These are phyloP conservation scores for Fusarium sp. DNA, from an alignment of 2,329 filamentous ascomycete species.

Conservation along the genomic window DNA sequence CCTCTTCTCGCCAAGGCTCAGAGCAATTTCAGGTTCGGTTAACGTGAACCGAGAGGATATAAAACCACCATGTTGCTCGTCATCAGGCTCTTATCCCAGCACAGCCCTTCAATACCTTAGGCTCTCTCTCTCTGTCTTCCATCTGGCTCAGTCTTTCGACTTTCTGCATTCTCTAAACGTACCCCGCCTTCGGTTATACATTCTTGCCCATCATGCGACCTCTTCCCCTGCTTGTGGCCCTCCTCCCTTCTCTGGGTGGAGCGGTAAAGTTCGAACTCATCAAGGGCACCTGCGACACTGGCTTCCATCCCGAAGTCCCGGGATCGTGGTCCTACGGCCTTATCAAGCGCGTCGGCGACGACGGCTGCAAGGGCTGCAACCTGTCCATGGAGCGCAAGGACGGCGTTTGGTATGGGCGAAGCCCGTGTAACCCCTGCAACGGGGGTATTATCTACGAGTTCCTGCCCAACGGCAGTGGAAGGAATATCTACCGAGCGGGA, in stretches of 20 bases:
- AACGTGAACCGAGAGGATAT: neutral
- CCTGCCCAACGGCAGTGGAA: neutral
- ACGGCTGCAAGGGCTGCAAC: neutral
- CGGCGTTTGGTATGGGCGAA: neutral
- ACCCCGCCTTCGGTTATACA: neutral
- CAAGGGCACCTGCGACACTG: neutral
- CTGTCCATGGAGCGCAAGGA: neutral
- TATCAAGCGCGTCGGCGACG: slow-evolving; percentile 1
- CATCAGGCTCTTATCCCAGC: too few relatives aligned
- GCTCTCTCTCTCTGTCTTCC: too few relatives aligned
- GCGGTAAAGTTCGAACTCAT: neutral
- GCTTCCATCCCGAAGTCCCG: neutral
- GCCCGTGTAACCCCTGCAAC: neutral
- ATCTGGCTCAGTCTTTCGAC: neutral
- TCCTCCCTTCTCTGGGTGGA: neutral
- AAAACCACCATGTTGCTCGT: neutral
- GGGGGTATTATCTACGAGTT: neutral
- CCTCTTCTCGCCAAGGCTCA: neutral
- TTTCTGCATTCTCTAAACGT: neutral
- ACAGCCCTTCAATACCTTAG: too few relatives aligned
- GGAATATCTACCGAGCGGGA: neutral
- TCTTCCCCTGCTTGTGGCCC: neutral
- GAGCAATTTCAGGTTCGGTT: neutral
- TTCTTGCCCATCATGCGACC: neutral
- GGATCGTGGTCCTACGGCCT: neutral